Base-by-base conservation (phyloP, 164 flowering plant genomes). In the Litsea cubeba region DNA sequence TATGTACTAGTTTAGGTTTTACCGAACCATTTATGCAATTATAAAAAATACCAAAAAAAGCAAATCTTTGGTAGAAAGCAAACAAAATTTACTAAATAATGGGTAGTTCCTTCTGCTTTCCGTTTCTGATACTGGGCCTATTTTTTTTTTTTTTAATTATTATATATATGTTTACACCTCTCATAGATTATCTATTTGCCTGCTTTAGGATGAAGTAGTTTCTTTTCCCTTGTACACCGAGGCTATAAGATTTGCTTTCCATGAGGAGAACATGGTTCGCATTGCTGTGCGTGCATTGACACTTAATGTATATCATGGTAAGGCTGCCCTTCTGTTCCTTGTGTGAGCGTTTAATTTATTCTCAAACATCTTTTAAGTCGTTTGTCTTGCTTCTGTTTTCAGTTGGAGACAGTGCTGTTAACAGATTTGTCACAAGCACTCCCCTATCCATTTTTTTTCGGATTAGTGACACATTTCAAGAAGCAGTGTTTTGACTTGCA, bases 191-290 rank as follows among this genome's bases (percentile, higher is more conserved):
- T 40, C 46, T 66, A 4, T 20, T 54, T 70, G 28, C 72, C 46
- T 73, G 72, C 28, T 46, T 12, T 83, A 95, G 99, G 97, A 94
- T 78, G 89, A 90, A 78, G 85, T 96, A 35, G 84, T 90, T 79
- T 88, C 93, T 68, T 94, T 96, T 79, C 98, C 99, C 35, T 80
- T 92, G 60, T 96, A 96, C 83, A 85, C 68, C 71, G 97, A 96
- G 84, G 99, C 97, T 22, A 86, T 92, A 77, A 81, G 82, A 70
- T 96, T 87, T 87, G 99, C 99, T 74, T 96, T 94, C 80, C 99
- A 96, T 79, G 99, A 92, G 84, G 99, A 96, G 81, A 89, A 76
- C 81, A 96, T 96, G 99, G 79, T 96, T 54, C 97, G 97, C 75
- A 92, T 87, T 82, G 99, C 99, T 23, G 90, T 94, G 28, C 98